These are phyloP conservation scores for Periconia macrospinosa DNA, from an alignment of 2,329 filamentous ascomycete species.

Conservation along the genomic window DNA sequence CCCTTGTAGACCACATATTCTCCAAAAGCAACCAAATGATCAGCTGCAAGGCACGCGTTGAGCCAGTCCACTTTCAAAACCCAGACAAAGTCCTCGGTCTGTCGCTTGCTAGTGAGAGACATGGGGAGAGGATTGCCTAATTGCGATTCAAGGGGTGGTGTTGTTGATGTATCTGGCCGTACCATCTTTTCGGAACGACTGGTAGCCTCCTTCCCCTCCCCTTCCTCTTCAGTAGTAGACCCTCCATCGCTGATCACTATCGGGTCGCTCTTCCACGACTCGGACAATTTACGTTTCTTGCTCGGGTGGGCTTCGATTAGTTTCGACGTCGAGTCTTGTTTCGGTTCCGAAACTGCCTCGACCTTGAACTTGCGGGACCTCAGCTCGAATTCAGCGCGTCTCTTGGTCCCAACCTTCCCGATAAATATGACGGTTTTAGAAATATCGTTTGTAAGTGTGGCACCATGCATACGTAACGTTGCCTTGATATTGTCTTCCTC, in stretches of 20 bases:
- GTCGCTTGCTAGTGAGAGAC: slow-evolving; percentile 8
- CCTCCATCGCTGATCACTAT: slow-evolving; percentile 16
- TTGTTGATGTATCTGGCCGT: slow-evolving; percentile 3
- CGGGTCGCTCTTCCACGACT: neutral
- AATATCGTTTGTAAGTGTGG: slow-evolving; percentile 69
- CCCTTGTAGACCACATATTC: slow-evolving; percentile 58
- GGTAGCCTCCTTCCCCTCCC: neutral
- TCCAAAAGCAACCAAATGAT: slow-evolving; percentile 48
- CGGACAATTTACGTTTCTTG: slow-evolving; percentile 22
- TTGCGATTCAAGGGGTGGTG: slow-evolving; percentile 11
- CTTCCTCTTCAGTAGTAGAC: slow-evolving; percentile 26
- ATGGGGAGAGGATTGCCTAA: neutral
- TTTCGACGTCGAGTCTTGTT: slow-evolving; percentile 18
- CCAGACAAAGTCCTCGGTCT: slow-evolving; percentile 42
- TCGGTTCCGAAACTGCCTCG: slow-evolving; percentile 48
- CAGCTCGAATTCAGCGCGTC: slow-evolving; percentile 77
- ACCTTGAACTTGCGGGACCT: slow-evolving; percentile 66
- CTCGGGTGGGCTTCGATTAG: slow-evolving; percentile 10
- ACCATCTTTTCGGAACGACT: slow-evolving; percentile 6
- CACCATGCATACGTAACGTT: slow-evolving; percentile 57
- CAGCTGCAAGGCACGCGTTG: slow-evolving; percentile 48
- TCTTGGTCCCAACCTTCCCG: slow-evolving; percentile 69
- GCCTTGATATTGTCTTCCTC: slow-evolving; percentile 67
- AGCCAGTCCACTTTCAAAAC: slow-evolving; percentile 61
- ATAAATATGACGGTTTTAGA: slow-evolving; percentile 73